These are phyloP conservation scores for Sistotremastrum niveocremeum DNA, from an alignment of 768 basidiomycete genomes.

Conservation along the genomic window DNA sequence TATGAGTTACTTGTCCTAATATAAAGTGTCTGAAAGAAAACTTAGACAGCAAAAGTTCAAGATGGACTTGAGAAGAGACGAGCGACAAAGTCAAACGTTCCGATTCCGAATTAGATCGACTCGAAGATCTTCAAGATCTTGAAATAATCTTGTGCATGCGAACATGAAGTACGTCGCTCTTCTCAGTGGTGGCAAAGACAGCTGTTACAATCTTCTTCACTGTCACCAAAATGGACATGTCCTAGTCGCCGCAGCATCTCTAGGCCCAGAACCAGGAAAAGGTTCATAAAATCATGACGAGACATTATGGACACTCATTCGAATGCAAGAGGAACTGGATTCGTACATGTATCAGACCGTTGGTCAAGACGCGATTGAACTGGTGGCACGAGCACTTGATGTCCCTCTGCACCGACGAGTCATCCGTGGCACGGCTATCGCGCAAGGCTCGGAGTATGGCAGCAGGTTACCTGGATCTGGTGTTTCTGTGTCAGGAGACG, in stretches of 20 bases:
- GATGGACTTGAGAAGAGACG: too few relatives aligned
- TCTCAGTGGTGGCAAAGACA: constrained; percentile 96
- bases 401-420: constrained; percentile 75
- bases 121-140: too few relatives aligned
- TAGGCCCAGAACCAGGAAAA: constrained; percentile 74
- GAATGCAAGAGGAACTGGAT: constrained; percentile 81
- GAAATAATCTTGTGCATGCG: background rate
- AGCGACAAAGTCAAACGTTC: too few relatives aligned
- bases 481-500: constrained; percentile 63
- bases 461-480: constrained; percentile 30
- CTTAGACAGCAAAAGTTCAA: too few relatives aligned
- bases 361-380: constrained; percentile 83
- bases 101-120: too few relatives aligned
- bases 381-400: constrained; percentile 72
- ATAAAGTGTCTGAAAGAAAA: too few relatives aligned
- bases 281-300: constrained; percentile 34
- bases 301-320: constrained; percentile 8
- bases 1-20: too few relatives aligned
- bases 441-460: constrained; percentile 81
- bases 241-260: constrained; percentile 76
- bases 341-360: constrained; percentile 99
- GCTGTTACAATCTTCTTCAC: constrained; percentile 89
- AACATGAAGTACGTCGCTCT: constrained; percentile 86
- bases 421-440: constrained; percentile 70
- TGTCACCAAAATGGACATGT: constrained; percentile 77